phyloP scores from a whole-genome alignment of 768 basidiomycete species.

The Mycena floridula region DNA sequence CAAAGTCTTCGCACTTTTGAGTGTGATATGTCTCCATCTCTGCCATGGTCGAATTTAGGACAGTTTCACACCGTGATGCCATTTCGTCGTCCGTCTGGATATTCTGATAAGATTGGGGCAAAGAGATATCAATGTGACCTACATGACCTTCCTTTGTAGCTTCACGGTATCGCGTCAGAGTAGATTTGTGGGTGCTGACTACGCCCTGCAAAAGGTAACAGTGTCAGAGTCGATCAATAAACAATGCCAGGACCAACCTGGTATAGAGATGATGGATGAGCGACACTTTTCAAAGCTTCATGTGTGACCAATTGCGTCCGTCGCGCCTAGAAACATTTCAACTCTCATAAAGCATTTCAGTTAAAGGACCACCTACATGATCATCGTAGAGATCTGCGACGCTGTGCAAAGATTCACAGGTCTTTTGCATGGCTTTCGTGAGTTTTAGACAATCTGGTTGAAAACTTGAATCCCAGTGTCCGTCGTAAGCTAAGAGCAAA shows the following conservation, averaged over 20 bases:
- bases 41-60: conserved; percentile 83
- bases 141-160: conserved; percentile 35
- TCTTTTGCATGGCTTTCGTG: conserved; percentile 74
- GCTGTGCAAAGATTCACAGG: conserved; percentile 64
- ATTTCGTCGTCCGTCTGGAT: conserved; percentile 55
- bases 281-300: conserved; percentile 67
- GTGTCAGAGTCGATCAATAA: background rate
- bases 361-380: conserved; percentile 42
- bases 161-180: conserved; percentile 59
- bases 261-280: conserved; percentile 70
- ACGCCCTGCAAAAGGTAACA: conserved; percentile 54
- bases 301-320: conserved; percentile 68
- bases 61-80: conserved; percentile 77
- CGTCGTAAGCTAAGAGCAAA: background rate
- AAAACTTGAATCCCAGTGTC: no score
- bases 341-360: conserved; percentile 3
- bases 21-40: conserved; percentile 79
- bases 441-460: conserved; percentile 72
- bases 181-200: conserved; percentile 69
- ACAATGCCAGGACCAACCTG: conserved; percentile 38
- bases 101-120: background rate
- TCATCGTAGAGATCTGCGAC: conserved; percentile 78
- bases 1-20: conserved; percentile 70
- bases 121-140: conserved; percentile 9
- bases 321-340: conserved; percentile 45